phyloP scores from a whole-genome alignment of 108 stramenopile species.

The Nitzschia putrida region DNA sequence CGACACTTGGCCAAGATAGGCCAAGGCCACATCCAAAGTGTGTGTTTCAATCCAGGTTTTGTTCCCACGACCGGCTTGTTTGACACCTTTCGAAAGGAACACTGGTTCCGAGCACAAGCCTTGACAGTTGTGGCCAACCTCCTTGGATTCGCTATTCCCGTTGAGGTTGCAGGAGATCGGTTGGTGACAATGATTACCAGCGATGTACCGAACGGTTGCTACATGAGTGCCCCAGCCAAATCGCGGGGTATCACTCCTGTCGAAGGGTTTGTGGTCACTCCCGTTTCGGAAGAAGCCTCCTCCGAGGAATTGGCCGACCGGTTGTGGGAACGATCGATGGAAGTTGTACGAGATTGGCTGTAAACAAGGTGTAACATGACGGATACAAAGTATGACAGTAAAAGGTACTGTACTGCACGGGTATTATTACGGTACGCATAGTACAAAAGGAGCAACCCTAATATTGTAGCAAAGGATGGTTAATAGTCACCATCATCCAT shows the following conservation, averaged over 20 bases:
- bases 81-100: slow-evolving; percentile 35
- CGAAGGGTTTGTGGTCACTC: slow-evolving; percentile 9
- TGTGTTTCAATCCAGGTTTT: slow-evolving; percentile 66
- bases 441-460: too few relatives aligned
- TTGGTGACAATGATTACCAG: slow-evolving; percentile 14
- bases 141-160: slow-evolving; percentile 16
- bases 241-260: slow-evolving; percentile 2
- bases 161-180: slow-evolving; percentile 17
- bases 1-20: slow-evolving; percentile 51
- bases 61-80: slow-evolving; percentile 67
- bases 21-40: slow-evolving; percentile 20
- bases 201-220: slow-evolving; percentile 3
- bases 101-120: slow-evolving; percentile 5
- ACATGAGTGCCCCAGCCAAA: slow-evolving; percentile 10
- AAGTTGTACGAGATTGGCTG: slow-evolving; percentile 7
- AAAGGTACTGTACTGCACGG: too few relatives aligned
- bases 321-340: slow-evolving; percentile 12
- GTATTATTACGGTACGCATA: too few relatives aligned
- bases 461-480: too few relatives aligned
- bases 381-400: not conserved
- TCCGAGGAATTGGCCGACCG: not conserved
- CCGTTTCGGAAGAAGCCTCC: slow-evolving; percentile 14
- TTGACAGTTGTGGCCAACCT: slow-evolving; percentile 9
- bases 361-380: not conserved
- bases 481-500: too few relatives aligned